Percentiles rank a stretch among this genome's conserved stretches.
phyloP scores from a whole-genome alignment of 2,329 filamentous ascomycete species.

The Bipolaris zeicola region DNA sequence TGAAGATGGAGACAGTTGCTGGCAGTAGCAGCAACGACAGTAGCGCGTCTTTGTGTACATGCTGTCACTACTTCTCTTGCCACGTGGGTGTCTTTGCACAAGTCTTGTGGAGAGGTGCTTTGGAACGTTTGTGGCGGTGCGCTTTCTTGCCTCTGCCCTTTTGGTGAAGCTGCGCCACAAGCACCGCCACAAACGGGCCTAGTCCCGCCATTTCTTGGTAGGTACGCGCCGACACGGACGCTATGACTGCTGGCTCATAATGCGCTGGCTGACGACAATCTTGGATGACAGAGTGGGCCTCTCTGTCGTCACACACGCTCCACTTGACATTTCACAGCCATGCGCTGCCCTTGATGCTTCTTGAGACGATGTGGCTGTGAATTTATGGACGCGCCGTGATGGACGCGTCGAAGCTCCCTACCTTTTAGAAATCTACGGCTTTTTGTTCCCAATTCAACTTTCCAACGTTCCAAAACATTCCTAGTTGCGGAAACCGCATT shows the following conservation, averaged over 20 bases:
- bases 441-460: not conserved
- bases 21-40: not conserved
- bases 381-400: not conserved
- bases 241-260: constrained; percentile 17
- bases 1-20: constrained; percentile 1
- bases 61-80: not conserved
- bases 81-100: too few species aligned
- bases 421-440: not conserved
- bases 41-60: not conserved
- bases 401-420: not conserved
- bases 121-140: too few species aligned
- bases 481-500: not conserved
- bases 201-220: constrained; percentile 27
- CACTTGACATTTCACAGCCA: not conserved
- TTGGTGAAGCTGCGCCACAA: constrained; percentile 1
- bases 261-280: constrained; percentile 14
- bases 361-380: constrained; percentile 12
- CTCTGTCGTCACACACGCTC: not conserved
- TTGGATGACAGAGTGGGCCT: not conserved
- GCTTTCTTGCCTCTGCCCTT: too few species aligned
- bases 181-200: constrained; percentile 26
- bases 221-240: constrained; percentile 21
- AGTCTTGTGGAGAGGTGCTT: too few species aligned
- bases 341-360: not conserved
- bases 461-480: not conserved